A percentile compares a stretch with the other conserved stretches of the same genome.
These are phyloP conservation scores for Ambrosiella cleistominuta DNA, from an alignment of 2,329 filamentous ascomycete species.

Conservation along the genomic window DNA sequence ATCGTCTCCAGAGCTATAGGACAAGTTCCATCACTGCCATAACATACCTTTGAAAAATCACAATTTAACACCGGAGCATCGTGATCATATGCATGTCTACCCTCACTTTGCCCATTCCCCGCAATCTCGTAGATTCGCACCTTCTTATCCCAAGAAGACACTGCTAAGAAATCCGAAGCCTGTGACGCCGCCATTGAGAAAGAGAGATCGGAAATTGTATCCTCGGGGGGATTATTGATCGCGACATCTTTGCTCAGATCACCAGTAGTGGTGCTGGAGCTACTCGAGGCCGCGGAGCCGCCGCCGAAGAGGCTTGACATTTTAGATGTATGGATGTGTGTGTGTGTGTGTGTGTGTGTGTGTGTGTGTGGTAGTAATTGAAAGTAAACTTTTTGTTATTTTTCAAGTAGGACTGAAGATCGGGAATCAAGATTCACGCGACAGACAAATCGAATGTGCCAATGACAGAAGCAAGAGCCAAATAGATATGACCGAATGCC, in stretches of 20 bases:
- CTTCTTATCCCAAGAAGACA: constrained; percentile 94
- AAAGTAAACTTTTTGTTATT: background rate
- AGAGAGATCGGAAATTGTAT: constrained; percentile 72
- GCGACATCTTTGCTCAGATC: constrained; percentile 82
- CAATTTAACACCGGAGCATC: constrained; percentile 68
- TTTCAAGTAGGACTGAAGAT: background rate
- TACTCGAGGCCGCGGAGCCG: constrained; percentile 33
- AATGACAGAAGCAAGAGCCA: background rate
- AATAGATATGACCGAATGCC: background rate
- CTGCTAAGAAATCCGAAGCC: constrained; percentile 63
- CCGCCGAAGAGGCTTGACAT: constrained; percentile 51
- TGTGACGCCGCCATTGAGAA: constrained; percentile 49
- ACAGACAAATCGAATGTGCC: background rate
- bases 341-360: background rate
- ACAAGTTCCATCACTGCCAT: background rate
- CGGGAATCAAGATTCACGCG: background rate
- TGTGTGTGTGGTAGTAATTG: background rate
- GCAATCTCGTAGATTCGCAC: constrained; percentile 92
- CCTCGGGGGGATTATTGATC: constrained; percentile 61
- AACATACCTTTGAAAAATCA: constrained; percentile 70
- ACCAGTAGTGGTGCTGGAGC: constrained; percentile 56
- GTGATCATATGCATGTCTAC: constrained; percentile 73
- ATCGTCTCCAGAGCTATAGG: background rate
- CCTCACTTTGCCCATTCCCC: constrained; percentile 57
- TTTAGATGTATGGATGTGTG: constrained; percentile 15